Base-by-base conservation (phyloP, 805 yeast genomes). In the Kodamaea kakaduensis region DNA sequence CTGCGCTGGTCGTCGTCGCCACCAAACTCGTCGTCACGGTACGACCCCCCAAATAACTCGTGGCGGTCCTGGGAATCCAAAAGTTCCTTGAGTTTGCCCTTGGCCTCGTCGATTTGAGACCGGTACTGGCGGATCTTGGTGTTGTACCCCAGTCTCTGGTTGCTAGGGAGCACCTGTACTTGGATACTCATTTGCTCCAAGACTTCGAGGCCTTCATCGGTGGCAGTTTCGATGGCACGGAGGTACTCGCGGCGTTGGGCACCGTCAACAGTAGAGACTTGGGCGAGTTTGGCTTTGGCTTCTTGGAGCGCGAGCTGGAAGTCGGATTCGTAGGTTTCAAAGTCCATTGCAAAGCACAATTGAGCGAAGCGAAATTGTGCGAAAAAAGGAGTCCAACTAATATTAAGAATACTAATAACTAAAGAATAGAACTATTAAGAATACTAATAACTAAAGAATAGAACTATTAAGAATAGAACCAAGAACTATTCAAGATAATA, bases 171-270 rank as follows among this genome's bases (percentile, higher is more conserved):
- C 50, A 81, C 81, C 53, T 82, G 88, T 2, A 89, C 82, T 55
- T 90, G 97, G 26, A 90, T 69, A 17, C 78, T 78, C 81, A 93
- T 81, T 47, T 90, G 95, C 46, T 89, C 96, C 28, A 87, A 59
- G 25, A 85, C 69, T 52, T 85, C 95, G 37, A 78, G 72, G 23
- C 83, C 81, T 51, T 86, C 95, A 48, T 86, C 95, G n/a, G 83
- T 67, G 13, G 81, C 73, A 29, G 70, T 66, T 50, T 84, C 88
- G 2, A 77, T 71, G 10, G 80, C 75, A 46, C 72, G 72, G 59
- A 81, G 64, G 12, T 79, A 67, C 8, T 61, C 67, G 25, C 71
- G 68, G 37, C 87, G 68, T 34, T 67, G 73, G 32, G 70, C 71
- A 14, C 75, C 75, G 18, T 64, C 59, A 6, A 69, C 62, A 4